Evolutionary conservation across 176 grass and related monocot genomes (phyloP), one percentile per base, ranked within the genome.

Genomic region (barley (Hordeum vulgare)): DNA sequence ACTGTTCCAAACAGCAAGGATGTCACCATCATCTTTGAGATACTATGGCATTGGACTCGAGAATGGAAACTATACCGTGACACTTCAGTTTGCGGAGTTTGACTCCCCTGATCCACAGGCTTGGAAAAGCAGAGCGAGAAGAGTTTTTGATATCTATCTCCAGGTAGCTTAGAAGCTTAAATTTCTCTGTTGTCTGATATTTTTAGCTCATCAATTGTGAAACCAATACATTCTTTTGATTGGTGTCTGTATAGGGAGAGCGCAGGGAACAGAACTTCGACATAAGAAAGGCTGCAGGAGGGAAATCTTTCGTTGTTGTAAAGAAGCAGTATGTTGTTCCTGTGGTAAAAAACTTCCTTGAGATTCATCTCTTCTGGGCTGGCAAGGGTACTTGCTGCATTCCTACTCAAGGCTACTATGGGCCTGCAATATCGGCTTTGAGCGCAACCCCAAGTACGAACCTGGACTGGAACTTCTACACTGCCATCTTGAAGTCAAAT

Each of bases 301-400:
- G 81, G 28, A 94, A 70, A 66, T 97, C 88, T 58, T 89, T 83
- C 29, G 77, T 41, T 78, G 88, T 81, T 73, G 88, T 97, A 23
- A 74, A 80, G 15, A 92, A 78, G 80, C 74, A 49, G 20, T 97
- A 82, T 71, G 71, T 28, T 17, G 49, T 83, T 65, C 85, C 75
- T 33, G 89, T 98, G 47, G 89, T 91, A 31, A 90, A 82, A 68
- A 97, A 97, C 49, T 94, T 97, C 61, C 89, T 94, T 17, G 92
- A 97, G 83, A 87, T 97, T 60, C 95, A 97, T 93, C 86, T 97
- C 28, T 97, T 97, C 71, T 97, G 95, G 95, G 86, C 95, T 84
- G 95, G 90, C 31, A 97, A 94, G 79, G 95, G 95, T 17, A 97
- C 92, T 86, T 94, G 92, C 77, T 98, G 90, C 41, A 66, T 90